phyloP scores from a whole-genome alignment of 495 filamentous ascomycete species.

The Hypoxylon lienhwacheense region DNA sequence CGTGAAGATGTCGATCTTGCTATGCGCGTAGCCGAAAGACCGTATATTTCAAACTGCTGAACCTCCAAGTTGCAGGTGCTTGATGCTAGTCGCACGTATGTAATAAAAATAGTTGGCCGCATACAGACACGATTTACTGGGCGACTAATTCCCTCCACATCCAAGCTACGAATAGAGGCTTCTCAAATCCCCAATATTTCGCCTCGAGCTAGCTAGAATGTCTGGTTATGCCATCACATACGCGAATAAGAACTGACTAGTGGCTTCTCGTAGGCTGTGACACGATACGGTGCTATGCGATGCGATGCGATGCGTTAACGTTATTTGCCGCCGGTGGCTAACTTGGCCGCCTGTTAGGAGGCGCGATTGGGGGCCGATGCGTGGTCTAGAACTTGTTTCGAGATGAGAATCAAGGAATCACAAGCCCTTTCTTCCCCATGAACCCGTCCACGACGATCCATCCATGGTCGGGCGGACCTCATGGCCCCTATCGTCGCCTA shows the following conservation, averaged over 20 bases:
- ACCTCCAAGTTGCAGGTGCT: not conserved
- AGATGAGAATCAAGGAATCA: slow-evolving; percentile 2
- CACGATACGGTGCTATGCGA: no score
- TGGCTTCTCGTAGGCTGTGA: slow-evolving; percentile 11
- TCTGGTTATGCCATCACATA: slow-evolving; percentile 2
- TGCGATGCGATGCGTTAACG: slow-evolving; percentile 15
- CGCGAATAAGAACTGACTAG: slow-evolving; percentile 6
- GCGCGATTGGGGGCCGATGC: not conserved
- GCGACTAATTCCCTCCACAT: no score
- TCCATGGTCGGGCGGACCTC: not conserved
- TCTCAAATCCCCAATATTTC: not conserved
- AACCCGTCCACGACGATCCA: not conserved
- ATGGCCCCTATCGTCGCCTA: not conserved
- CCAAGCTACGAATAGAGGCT: not conserved
- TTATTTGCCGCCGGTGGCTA: slow-evolving; percentile 9
- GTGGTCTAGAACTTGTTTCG: slow-evolving; percentile 2
- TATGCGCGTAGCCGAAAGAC: slow-evolving; percentile 20
- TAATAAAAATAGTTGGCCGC: slow-evolving; percentile 7
- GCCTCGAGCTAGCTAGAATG: not conserved
- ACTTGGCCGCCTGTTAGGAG: slow-evolving; percentile 6
- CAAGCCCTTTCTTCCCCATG: not conserved
- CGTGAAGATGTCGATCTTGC: slow-evolving; percentile 7
- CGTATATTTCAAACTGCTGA: slow-evolving; percentile 9
- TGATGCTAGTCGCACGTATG: no score
- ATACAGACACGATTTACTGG: no score